These are phyloP conservation scores for Coemansia sp. DNA, from an alignment of 192 early-diverging fungal species.

Conservation along the genomic window DNA sequence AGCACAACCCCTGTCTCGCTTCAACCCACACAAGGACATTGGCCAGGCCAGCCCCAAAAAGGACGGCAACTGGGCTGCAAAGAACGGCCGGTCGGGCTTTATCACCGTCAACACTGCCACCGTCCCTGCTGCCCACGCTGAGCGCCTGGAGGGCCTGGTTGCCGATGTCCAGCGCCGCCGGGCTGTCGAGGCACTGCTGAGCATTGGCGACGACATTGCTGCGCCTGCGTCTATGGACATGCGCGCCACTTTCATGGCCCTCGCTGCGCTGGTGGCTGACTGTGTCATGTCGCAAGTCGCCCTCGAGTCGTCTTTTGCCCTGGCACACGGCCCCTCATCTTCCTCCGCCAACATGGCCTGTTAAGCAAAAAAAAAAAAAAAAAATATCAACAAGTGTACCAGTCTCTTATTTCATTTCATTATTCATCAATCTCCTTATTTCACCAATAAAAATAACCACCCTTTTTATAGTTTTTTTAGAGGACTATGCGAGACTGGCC, in stretches of 20 bases:
- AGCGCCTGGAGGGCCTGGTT: constrained; percentile 15
- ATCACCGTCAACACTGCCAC: constrained; percentile 40
- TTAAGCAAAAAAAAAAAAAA: not conserved
- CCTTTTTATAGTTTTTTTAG: not conserved
- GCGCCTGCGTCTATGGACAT: too few species aligned
- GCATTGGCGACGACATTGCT: constrained; percentile 5
- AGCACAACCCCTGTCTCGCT: constrained; percentile 16
- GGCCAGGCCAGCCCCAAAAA: constrained; percentile 28
- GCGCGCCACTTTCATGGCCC: too few species aligned
- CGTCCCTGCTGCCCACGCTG: constrained; percentile 13
- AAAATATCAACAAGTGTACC: not conserved
- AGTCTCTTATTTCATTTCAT: not conserved
- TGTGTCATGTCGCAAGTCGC: constrained; percentile 26
- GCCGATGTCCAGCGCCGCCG: constrained; percentile 25
- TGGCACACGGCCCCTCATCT: not conserved
- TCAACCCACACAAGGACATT: constrained; percentile 51
- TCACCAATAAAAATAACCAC: not conserved
- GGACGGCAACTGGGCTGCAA: constrained; percentile 39
- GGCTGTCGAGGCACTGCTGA: constrained; percentile 36
- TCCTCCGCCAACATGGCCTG: not conserved
- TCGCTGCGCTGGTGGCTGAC: constrained; percentile 19
- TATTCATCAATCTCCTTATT: not conserved
- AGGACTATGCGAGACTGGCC: constrained; percentile 46
- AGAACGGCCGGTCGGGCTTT: constrained; percentile 36
- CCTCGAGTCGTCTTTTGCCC: constrained; percentile 35